Conservation (phyloP, 2,329 filamentous ascomycete species). For the Podosphaera xanthii region DNA sequence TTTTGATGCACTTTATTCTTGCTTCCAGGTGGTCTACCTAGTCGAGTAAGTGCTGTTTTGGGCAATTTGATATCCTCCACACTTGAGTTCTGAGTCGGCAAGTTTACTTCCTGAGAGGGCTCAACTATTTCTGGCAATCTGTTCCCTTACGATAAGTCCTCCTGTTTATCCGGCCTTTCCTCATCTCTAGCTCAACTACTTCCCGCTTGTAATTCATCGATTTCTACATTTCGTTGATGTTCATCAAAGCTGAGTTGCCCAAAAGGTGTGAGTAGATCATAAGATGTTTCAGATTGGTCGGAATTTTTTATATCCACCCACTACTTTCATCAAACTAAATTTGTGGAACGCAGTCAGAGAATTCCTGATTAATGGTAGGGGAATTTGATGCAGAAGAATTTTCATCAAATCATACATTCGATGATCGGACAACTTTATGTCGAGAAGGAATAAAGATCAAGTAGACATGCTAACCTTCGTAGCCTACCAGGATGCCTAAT, state of each 20-base stretch:
- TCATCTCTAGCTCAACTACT: neutral
- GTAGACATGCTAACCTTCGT: neutral
- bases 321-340: too few species aligned
- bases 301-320: neutral
- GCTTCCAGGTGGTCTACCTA: too few species aligned
- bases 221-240: neutral
- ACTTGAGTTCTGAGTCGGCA: neutral
- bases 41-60: neutral
- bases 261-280: neutral
- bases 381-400: neutral
- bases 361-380: too few species aligned
- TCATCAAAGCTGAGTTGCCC: neutral
- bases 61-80: neutral
- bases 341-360: too few species aligned
- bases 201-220: neutral
- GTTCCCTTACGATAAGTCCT: too few species aligned
- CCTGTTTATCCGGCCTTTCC: neutral
- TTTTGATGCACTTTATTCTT: neutral
- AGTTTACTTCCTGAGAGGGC: neutral
- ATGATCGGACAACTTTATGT: neutral
- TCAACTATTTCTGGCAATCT: too few species aligned
- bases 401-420: neutral
- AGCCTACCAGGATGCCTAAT: neutral
- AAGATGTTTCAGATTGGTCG: neutral
- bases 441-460: neutral